Conservation (phyloP, 73 alveolate species). For the Diophrys sp. region DNA sequence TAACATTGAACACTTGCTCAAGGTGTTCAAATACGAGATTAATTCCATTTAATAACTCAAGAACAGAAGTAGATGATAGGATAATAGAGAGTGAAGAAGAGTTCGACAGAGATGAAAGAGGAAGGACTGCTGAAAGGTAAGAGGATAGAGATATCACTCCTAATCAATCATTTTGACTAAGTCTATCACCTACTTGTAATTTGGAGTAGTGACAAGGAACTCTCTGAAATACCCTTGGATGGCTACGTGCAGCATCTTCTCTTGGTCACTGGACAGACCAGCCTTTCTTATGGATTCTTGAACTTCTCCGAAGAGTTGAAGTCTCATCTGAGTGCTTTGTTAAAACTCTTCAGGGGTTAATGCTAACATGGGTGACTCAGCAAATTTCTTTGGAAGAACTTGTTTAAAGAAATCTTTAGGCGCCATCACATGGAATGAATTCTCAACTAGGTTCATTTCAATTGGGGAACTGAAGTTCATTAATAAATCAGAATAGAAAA, state of each 20-base stretch:
- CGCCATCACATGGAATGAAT: slow-evolving; percentile 33
- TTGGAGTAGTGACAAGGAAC: slow-evolving; percentile 79
- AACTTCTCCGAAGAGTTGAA: slow-evolving; percentile 67
- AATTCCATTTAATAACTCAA: no score
- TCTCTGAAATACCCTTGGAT: slow-evolving; percentile 92
- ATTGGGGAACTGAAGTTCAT: slow-evolving; percentile 75
- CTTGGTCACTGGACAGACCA: slow-evolving; percentile 76
- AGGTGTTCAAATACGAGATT: no score
- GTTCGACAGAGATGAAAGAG: neutral
- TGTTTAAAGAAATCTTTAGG: slow-evolving; percentile 56
- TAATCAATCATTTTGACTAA: slow-evolving; percentile 85
- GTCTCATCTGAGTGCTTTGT: slow-evolving; percentile 68
- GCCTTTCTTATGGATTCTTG: slow-evolving; percentile 76
- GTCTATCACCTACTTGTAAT: slow-evolving; percentile 78
- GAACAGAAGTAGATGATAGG: no score
- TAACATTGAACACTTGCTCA: no score
- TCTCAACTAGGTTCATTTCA: slow-evolving; percentile 30
- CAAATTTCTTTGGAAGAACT: slow-evolving; percentile 59
- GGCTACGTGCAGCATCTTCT: slow-evolving; percentile 90
- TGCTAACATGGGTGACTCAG: slow-evolving; percentile 35
- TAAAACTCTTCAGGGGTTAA: slow-evolving; percentile 83
- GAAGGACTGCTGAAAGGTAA: neutral
- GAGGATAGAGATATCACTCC: slow-evolving; percentile 41
- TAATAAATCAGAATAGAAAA: no score
- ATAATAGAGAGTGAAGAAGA: no score